Evolutionary conservation across 495 filamentous ascomycete species (phyloP), one percentile per base, ranked within the genome.

Genomic region (Collariella sp.): DNA sequence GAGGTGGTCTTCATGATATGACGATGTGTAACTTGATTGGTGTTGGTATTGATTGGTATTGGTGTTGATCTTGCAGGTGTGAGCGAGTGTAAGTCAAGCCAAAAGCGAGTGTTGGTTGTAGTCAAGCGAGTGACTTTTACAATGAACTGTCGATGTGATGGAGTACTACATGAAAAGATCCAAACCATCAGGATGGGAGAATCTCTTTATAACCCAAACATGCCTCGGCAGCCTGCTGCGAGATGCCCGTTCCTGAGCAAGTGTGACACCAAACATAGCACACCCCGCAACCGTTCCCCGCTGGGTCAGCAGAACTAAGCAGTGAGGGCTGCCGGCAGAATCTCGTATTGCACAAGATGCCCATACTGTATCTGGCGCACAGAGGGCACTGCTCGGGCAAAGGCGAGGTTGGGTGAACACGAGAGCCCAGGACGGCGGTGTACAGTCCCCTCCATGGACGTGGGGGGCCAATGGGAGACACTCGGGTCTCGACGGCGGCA

Each of bases 1-100:
- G 65, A 58, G 13, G 50, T 45, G 45, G 34, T 62, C 60, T 64
- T 69, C 68, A 69, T 71, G 44, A 16, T 60, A 19, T 31, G 45
- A 42, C 41, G 7, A 38, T 55, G 26, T 23, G 12, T 16, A 12
- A 20, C 20, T 50, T 19, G 24, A 16, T 46, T 16, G 26, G 23
- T 19, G 22, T 43, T n/a, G 36, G 20, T 13, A 1, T 9, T 46
- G 13, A n/a, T n/a, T n/a, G n/a, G 26, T 35, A 16, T 46, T 16
- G 26, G 23, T 19, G 22, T 43, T n/a, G 36, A 20, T 13, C 2
- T 9, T 46, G 13, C 11, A 26, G 35, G 18, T n/a, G n/a, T 13
- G 24, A 36, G 39, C 5, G 46, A 44, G 41, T 24, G 42, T 19
- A 13, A 29, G 39, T 24, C n/a, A 44, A 19, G n/a, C 19, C 7